phyloP scores from a whole-genome alignment of 129 eudicot species.

The Ambrosia artemisiifolia region DNA sequence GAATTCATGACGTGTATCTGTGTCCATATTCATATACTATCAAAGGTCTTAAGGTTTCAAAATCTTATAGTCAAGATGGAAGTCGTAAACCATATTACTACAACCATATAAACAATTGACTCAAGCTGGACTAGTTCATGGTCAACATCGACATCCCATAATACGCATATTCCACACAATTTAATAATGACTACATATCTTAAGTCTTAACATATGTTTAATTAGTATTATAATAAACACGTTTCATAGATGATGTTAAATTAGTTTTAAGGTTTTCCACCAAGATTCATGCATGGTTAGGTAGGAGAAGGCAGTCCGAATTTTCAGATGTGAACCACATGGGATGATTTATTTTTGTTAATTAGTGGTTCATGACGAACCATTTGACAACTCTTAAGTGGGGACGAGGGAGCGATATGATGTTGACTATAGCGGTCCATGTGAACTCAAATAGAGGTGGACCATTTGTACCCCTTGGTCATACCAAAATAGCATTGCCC shows the following conservation, averaged over 20 bases:
- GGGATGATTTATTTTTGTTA: slow-evolving; percentile 12
- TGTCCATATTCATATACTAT: background rate
- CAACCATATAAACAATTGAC: background rate
- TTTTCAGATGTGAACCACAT: slow-evolving; percentile 25
- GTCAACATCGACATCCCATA: background rate
- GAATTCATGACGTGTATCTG: background rate
- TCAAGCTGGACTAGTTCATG: background rate
- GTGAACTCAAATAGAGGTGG: slow-evolving; percentile 26
- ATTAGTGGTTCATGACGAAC: background rate
- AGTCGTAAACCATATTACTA: background rate
- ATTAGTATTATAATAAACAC: background rate
- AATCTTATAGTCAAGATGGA: background rate
- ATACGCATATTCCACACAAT: background rate
- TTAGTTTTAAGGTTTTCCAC: background rate
- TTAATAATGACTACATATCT: background rate
- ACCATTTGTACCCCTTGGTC: slow-evolving; percentile 7
- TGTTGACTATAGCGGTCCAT: slow-evolving; percentile 23
- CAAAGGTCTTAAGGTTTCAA: background rate
- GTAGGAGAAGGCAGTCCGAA: slow-evolving; percentile 14
- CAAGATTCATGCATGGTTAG: slow-evolving; percentile 16
- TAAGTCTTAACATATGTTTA: background rate
- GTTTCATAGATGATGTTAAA: background rate
- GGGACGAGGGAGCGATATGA: slow-evolving; percentile 22
- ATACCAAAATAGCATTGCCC: slow-evolving; percentile 8
- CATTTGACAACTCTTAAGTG: slow-evolving; percentile 19